Base-by-base conservation (phyloP, 306 rosid species). In the Fragaria iinumae region DNA sequence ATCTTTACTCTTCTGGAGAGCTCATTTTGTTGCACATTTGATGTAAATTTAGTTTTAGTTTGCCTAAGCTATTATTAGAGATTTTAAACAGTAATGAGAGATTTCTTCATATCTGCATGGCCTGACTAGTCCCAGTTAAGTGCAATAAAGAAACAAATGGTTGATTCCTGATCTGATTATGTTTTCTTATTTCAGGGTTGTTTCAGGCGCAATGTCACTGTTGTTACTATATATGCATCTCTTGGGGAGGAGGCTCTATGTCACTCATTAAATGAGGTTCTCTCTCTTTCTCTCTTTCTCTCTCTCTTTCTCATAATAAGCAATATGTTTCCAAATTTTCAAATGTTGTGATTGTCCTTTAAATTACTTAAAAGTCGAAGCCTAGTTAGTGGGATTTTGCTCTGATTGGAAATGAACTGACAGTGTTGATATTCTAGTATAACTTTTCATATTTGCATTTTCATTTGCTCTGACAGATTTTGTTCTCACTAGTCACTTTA, bases 161-260 rank as follows among this genome's bases (percentile, higher is more conserved):
- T 76, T 79, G 25, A 59, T 49, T 20, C 69, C 23, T 52, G 62
- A 29, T 63, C 21, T 17, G n/a, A 32, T 29, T 63, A 11, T 62
- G 64, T 63, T 73, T 60, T 59, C 71, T 49, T 73, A 34, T 80
- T 32, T 76, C 89, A 96, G 99, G 96, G 86, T 71, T 92, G 99
- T 80, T 92, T 92, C 83, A 87, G 99, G 83, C 89, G 97, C 84
- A 92, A 91, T 77, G 83, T 91, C 83, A 92, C 97, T 6, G 99
- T 96, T 60, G 99, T 96, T 76, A 96, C 99, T 48, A 92, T 92
- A 52, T 96, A 92, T 81, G 86, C 99, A 59, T 96, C 98, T 52
- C 80, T 96, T 73, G 99, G 99, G 77, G 96, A 91, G 87, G 98
- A 89, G 78, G 99, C 99, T 67, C 73, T 96, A 50, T 91, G 97